These are phyloP conservation scores for Pseudogymnoascus sp. DNA, from an alignment of 2,329 filamentous ascomycete genomes.

Conservation along the genomic window DNA sequence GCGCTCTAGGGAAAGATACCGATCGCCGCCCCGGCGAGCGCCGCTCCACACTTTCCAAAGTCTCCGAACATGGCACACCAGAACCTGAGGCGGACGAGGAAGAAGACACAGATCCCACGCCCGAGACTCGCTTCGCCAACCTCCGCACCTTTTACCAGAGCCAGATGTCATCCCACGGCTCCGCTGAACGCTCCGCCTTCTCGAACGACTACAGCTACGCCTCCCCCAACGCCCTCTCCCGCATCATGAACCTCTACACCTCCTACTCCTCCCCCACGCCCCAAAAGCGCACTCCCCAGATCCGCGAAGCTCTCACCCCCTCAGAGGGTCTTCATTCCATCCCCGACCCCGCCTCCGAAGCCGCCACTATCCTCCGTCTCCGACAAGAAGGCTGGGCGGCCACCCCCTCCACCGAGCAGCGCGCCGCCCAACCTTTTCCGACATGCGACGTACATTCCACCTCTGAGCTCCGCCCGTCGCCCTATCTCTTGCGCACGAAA, in stretches of 20 bases:
- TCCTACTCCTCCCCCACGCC: conserved; percentile 32
- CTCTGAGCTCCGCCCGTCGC: conserved; percentile 69
- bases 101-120: conserved; percentile 32
- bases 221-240: conserved; percentile 72
- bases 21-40: neutral
- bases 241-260: conserved; percentile 88
- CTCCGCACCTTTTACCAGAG: conserved; percentile 73
- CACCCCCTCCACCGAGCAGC: conserved; percentile 45
- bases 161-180: conserved; percentile 58
- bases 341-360: conserved; percentile 41
- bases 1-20: conserved; percentile 10
- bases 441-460: conserved; percentile 46
- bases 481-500: conserved; percentile 79
- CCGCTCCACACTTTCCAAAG: neutral
- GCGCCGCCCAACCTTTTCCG: conserved; percentile 14
- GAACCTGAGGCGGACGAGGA: conserved; percentile 23
- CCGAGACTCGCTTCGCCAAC: conserved; percentile 63
- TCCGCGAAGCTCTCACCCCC: conserved; percentile 67
- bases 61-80: conserved; percentile 17
- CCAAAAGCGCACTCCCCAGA: conserved; percentile 50
- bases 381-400: conserved; percentile 52
- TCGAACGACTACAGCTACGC: conserved; percentile 47
- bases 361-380: conserved; percentile 53
- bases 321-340: conserved; percentile 64
- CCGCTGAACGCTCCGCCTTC: conserved; percentile 47